phyloP scores from a whole-genome alignment of 768 basidiomycete species.

The Panus rudis region DNA sequence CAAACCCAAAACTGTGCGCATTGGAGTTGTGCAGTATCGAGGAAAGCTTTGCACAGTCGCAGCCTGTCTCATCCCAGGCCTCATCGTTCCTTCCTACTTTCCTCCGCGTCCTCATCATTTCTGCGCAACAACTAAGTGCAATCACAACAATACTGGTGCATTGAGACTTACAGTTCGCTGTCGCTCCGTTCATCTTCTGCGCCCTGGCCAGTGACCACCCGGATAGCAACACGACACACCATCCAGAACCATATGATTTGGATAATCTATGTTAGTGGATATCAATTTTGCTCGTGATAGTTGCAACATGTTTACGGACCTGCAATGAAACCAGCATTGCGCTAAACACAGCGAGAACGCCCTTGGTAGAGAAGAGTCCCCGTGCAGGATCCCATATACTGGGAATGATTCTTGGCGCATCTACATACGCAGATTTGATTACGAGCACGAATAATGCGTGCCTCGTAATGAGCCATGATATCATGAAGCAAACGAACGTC shows the following conservation, averaged over 20 bases:
- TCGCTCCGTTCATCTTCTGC: constrained; percentile 87
- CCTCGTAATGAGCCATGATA: constrained; percentile 88
- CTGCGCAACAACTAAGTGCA: background rate
- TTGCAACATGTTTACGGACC: constrained; percentile 32
- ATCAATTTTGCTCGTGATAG: constrained; percentile 6
- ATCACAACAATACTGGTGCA: too few relatives aligned
- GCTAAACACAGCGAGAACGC: constrained; percentile 42
- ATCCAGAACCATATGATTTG: constrained; percentile 82
- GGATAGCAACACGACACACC: constrained; percentile 79
- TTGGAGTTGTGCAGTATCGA: too few relatives aligned
- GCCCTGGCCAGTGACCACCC: constrained; percentile 65
- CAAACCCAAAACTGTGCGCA: too few relatives aligned
- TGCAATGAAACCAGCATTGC: constrained; percentile 52
- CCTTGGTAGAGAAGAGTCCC: constrained; percentile 49
- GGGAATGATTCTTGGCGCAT: constrained; percentile 41
- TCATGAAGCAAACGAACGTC: constrained; percentile 73
- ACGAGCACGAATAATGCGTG: constrained; percentile 75
- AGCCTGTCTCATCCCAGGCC: too few relatives aligned
- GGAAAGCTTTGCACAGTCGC: too few relatives aligned
- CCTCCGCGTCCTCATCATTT: constrained; percentile 6
- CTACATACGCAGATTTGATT: constrained; percentile 53
- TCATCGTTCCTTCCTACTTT: constrained; percentile 7
- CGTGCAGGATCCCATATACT: constrained; percentile 47
- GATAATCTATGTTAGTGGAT: constrained; percentile 39
- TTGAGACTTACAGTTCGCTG: constrained; percentile 57